Conservation (phyloP, 1,139 yeast genomes). For the Saccharomyces pastorianus region DNA sequence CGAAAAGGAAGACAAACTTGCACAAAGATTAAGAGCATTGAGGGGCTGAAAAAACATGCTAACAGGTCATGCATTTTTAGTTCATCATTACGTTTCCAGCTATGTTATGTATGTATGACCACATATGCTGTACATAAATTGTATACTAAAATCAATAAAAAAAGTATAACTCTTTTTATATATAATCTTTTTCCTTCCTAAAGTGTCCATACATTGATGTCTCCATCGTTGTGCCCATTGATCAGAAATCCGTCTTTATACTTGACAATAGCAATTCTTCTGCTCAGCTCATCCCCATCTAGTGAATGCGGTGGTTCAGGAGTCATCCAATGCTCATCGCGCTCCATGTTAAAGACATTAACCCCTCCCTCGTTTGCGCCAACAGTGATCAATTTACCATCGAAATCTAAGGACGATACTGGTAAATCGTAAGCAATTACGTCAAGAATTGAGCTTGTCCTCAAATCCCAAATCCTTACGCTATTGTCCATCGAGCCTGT, state of each 20-base stretch:
- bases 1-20: constrained; percentile 78
- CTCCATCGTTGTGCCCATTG: not conserved
- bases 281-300: not conserved
- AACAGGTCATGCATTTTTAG: not conserved
- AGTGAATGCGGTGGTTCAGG: not conserved
- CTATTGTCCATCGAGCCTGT: constrained; percentile 62
- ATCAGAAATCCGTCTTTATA: not conserved
- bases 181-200: not conserved
- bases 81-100: not conserved
- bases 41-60: constrained; percentile 32
- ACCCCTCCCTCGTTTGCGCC: not conserved
- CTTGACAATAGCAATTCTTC: not conserved
- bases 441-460: constrained; percentile 55
- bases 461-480: constrained; percentile 63
- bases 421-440: constrained; percentile 51
- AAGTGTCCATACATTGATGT: not conserved
- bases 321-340: not conserved
- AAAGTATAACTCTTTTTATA: not conserved
- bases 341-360: not conserved
- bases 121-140: not conserved
- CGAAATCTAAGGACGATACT: constrained; percentile 48
- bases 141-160: not conserved
- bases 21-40: constrained; percentile 81
- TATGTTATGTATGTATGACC: not conserved
- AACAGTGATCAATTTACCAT: constrained; percentile 14